Evolutionary conservation across 1,139 yeast species (phyloP).

Genomic region (Starmera stellimalicola): DNA sequence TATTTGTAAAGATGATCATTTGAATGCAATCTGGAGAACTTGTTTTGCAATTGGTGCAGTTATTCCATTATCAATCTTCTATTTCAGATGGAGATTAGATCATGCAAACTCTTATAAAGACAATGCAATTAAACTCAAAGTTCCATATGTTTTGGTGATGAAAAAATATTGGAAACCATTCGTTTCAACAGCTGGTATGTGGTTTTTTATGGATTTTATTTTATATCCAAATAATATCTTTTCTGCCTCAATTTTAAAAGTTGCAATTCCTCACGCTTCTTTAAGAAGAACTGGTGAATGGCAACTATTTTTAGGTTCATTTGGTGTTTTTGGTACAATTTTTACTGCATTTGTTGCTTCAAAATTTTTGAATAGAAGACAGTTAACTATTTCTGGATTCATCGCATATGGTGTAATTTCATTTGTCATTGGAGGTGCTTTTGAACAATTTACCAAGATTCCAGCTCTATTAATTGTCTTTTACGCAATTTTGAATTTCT

Average conservation of each 20-base stretch:
- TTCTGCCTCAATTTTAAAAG: constrained; percentile 33
- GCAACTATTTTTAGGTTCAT: constrained; percentile 34
- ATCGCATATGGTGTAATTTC: constrained; percentile 38
- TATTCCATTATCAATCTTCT: constrained; percentile 42
- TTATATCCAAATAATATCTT: constrained; percentile 44
- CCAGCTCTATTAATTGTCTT: constrained; percentile 36
- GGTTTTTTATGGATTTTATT: constrained; percentile 46
- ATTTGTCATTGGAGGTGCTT: constrained; percentile 38
- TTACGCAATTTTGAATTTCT: constrained; percentile 38
- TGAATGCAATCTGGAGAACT: constrained; percentile 34
- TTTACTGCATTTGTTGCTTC: constrained; percentile 32
- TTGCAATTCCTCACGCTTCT: constrained; percentile 6
- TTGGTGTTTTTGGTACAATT: constrained; percentile 39
- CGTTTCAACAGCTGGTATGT: constrained; percentile 35
- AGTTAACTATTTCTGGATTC: constrained; percentile 38
- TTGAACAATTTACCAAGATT: constrained; percentile 30
- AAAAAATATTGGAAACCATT: constrained; percentile 39
- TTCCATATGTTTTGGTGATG: constrained; percentile 38
- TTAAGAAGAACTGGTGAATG: constrained; percentile 35
- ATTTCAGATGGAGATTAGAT: constrained; percentile 39
- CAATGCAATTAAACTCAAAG: constrained; percentile 33
- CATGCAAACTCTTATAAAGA: constrained; percentile 39
- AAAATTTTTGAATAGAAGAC: constrained; percentile 36
- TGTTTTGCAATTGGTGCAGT: constrained; percentile 46
- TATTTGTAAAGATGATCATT: constrained; percentile 25